Base-by-base conservation (phyloP, 768 basidiomycete genomes). In the Pisolithus sp. region DNA sequence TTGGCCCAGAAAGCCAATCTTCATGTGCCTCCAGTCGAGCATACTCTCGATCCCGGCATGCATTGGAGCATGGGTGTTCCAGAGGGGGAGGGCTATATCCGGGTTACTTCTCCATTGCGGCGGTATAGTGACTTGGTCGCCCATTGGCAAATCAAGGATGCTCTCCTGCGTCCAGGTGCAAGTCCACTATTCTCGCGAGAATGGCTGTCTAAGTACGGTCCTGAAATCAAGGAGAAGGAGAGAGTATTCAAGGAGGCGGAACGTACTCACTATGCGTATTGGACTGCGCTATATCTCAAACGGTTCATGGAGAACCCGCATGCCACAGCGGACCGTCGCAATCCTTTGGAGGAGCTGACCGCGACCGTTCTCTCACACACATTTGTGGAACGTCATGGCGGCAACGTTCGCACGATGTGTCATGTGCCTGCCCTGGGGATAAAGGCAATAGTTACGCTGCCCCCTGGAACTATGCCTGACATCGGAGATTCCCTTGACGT, bases 101-200 rank as follows among this genome's bases (percentile, higher is more conserved):
- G 89, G 20, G 82, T 79, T 8, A 97, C 96, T 8, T 91, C 87
- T 5, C 96, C 96, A 0, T 71, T 99, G 41, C 79, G 96, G 39
- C 82, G 96, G 41, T 96, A 82, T 66, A 68, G 71, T 34, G 96
- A 99, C 67, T 65, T 96, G 51, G 65, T 93, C 12, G 71, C 73
- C 9, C 96, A 98, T 69, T 99, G 93, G 92, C 94, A 98, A 66
- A 81, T 99, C 68, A 94, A 96, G 62, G 73, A 83, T 46, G 79
- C 78, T 5, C 68, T 98, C 10, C 69, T 86, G 7, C 68, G 65
- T 12, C 64, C 62, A 7, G 57, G 52, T 36, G 66, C 72, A 5
- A 52, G 51, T 43, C 70, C 75, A 4, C 65, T 74, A 4, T 83
- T 87, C 59, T 70, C 71, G 28, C 45, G 58, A 3, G 68, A 71